Percentiles rank a stretch among this genome's conserved stretches.
Evolutionary conservation across 2,329 filamentous ascomycete genomes (phyloP).

Genomic region (Fusarium verrucosum): DNA sequence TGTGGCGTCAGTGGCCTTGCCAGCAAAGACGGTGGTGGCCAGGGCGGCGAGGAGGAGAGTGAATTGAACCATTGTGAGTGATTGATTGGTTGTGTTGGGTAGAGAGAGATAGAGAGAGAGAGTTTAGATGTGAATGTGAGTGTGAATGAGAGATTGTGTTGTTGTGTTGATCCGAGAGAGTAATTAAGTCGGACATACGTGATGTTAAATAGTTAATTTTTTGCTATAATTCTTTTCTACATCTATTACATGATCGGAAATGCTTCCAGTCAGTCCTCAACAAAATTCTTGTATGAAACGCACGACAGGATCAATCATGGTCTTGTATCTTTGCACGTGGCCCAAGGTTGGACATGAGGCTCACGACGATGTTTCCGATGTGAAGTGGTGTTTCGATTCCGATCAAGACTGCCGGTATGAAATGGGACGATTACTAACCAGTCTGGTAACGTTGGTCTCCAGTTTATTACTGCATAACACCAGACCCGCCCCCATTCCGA

Average conservation of each 20-base stretch:
- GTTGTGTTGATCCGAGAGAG: neutral
- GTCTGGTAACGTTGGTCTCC: neutral
- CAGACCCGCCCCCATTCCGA: neutral
- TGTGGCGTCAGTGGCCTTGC: neutral
- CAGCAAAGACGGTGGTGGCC: constrained; percentile 1
- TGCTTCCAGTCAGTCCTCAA: too few relatives aligned
- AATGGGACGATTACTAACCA: neutral
- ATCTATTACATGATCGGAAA: too few relatives aligned
- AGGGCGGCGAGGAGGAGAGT: constrained; percentile 8
- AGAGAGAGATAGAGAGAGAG: too few relatives aligned
- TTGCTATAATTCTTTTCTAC: neutral
- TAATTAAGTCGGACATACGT: neutral
- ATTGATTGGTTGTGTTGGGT: neutral
- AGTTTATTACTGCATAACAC: neutral
- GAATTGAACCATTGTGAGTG: constrained; percentile 1
- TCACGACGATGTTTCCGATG: neutral
- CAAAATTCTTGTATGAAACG: too few relatives aligned
- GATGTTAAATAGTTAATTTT: neutral
- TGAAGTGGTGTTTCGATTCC: neutral
- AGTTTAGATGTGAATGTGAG: neutral
- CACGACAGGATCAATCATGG: neutral
- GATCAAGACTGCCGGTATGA: neutral
- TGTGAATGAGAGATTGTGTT: neutral
- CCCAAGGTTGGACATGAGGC: too few relatives aligned
- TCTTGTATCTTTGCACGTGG: neutral